Evolutionary conservation across 495 filamentous ascomycete species (phyloP).

Genomic region (Hypomontagnella monticulosa): DNA sequence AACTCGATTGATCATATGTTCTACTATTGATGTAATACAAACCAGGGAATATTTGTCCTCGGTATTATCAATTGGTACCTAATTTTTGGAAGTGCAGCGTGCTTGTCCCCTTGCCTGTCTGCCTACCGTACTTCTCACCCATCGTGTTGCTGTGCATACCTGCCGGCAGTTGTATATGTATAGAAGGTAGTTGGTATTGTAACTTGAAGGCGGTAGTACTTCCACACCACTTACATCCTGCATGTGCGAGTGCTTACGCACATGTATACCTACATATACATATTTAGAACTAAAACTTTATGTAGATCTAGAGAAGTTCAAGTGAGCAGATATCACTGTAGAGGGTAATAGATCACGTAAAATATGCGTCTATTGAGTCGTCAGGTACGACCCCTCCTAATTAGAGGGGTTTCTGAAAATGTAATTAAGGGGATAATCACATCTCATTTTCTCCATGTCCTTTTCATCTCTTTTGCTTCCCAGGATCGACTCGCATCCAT

Average conservation of each 20-base stretch:
- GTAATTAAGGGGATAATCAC: slow-evolving; percentile 25
- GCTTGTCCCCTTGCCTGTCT: no score
- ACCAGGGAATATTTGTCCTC: slow-evolving; percentile 17
- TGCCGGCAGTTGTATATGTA: not conserved
- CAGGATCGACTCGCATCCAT: slow-evolving; percentile 25
- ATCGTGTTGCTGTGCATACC: no score
- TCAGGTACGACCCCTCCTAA: not conserved
- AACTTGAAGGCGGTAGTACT: no score
- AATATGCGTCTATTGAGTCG: slow-evolving; percentile 4
- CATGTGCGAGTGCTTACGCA: no score
- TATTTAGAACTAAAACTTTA: not conserved
- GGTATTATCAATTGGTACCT: not conserved
- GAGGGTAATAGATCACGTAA: not conserved
- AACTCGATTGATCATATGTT: slow-evolving; percentile 6
- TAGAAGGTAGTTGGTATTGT: no score
- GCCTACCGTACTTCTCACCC: no score
- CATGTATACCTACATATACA: no score
- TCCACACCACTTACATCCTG: no score
- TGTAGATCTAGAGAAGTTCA: no score
- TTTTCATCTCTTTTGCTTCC: not conserved
- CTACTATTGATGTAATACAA: slow-evolving; percentile 5
- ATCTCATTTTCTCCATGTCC: slow-evolving; percentile 18
- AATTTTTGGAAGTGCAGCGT: not conserved
- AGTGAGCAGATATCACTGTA: not conserved
- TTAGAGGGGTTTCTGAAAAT: slow-evolving; percentile 5